These are phyloP conservation scores for Vinca minor DNA, from an alignment of 257 asterid genomes.

Conservation along the genomic window DNA sequence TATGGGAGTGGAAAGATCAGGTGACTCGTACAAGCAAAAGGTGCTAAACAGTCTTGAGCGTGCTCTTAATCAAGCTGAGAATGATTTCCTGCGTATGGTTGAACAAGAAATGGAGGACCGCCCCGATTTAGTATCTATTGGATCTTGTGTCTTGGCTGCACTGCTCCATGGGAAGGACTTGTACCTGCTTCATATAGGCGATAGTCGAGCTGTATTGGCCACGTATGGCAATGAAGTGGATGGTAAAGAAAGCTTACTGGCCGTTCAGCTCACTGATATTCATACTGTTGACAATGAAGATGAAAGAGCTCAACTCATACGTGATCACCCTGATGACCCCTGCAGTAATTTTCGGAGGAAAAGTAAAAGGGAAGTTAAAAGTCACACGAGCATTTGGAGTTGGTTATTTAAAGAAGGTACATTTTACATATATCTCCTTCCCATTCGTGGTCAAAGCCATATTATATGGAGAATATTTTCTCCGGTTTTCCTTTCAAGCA, in stretches of 20 bases:
- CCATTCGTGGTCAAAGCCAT: neutral
- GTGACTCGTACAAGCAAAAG: constrained; percentile 30
- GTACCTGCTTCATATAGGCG: constrained; percentile 77
- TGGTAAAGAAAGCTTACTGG: constrained; percentile 26
- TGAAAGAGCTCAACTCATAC: constrained; percentile 58
- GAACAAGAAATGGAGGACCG: constrained; percentile 98
- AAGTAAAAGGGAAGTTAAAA: constrained; percentile 81
- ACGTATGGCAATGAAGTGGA: constrained; percentile 27
- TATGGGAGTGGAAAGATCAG: constrained; percentile 13
- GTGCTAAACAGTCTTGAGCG: constrained; percentile 62
- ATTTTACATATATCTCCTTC: constrained; percentile 4
- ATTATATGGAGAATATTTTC: neutral
- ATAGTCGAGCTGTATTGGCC: constrained; percentile 92
- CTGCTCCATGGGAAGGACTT: constrained; percentile 69
- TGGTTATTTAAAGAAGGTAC: constrained; percentile 93
- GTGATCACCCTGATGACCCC: constrained; percentile 81
- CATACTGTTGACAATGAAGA: constrained; percentile 76
- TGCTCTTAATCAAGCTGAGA: constrained; percentile 71
- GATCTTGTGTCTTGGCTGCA: constrained; percentile 70
- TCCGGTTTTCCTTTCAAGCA: neutral
- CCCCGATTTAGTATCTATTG: constrained; percentile 81
- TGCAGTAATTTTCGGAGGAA: constrained; percentile 44
- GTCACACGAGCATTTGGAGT: constrained; percentile 97
- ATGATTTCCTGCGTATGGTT: constrained; percentile 79
- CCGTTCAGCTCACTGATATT: constrained; percentile 69